Base-by-base conservation (phyloP, 306 rosid species). In the Trifolium pratense region DNA sequence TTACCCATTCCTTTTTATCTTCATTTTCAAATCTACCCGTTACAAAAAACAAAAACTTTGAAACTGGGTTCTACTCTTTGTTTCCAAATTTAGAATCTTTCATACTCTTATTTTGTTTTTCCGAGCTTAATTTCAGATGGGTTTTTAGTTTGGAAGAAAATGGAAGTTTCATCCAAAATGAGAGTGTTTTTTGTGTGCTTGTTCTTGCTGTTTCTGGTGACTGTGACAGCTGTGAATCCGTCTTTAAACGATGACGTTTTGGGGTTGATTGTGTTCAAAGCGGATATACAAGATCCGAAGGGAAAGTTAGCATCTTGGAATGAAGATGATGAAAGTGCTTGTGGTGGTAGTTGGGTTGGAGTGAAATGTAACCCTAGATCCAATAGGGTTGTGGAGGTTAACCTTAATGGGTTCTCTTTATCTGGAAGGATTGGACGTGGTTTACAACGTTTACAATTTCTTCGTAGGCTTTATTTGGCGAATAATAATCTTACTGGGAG, bases 251-350 rank as follows among this genome's bases (percentile, higher is more conserved):
- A 95, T 74, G 99, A 95, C 82, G 97, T 91, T 48, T 68, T 95
- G 89, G 99, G 97, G 32, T 75, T 95, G 76, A 91, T 95, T 67
- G 97, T 95, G 79, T 91, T 95, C 86, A 95, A 90, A 79, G 93
- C 97, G 3, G 97, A 95, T 53, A 79, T 91, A 53, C 84, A 75
- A 87, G 99, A 95, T 83, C 97, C 97, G 3, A 86, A 86, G 76
- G 88, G 88, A 45, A 90, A 85, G 80, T 80, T 95, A 0, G 55
- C 61, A 1, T 83, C 95, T 43, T 95, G 99, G 99, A 91, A 78
- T 69, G 99, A 95, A 86, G 99, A 90, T 57, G 97, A 91, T 32
- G 91, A 90, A 57, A 88, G 49, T 36, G 86, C 96, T 6, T 95
- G 99, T 68, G 80, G 74, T 11, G 77, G 78, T 42, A 18, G 74